phyloP scores from a whole-genome alignment of 2,329 filamentous ascomycete species.

The Claviceps pazoutovae region DNA sequence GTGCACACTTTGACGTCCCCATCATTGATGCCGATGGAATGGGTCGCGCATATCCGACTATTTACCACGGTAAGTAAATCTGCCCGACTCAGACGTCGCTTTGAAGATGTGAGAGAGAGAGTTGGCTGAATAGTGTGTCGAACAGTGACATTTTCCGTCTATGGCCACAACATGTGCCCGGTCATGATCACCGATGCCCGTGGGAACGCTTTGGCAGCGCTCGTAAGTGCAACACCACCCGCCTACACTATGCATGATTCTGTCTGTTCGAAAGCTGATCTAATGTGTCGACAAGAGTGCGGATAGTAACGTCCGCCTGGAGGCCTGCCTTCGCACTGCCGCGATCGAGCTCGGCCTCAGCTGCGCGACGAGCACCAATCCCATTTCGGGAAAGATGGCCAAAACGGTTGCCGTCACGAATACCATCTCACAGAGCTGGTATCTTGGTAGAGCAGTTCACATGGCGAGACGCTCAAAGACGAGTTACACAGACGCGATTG shows the following conservation, averaged over 20 bases:
- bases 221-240: constrained; percentile 9
- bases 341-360: constrained; percentile 25
- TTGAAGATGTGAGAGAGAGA: no score
- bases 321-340: constrained; percentile 21
- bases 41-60: constrained; percentile 25
- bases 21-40: constrained; percentile 24
- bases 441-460: constrained; percentile 19
- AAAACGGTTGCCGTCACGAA: constrained; percentile 9
- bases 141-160: constrained; percentile 23
- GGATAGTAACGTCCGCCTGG: constrained; percentile 21
- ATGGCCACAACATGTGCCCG: constrained; percentile 22
- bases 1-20: constrained; percentile 22
- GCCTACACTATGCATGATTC: not conserved
- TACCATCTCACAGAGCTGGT: constrained; percentile 21
- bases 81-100: no score
- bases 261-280: not conserved
- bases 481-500: constrained; percentile 16
- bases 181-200: constrained; percentile 24
- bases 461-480: constrained; percentile 16
- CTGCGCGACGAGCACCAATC: constrained; percentile 21
- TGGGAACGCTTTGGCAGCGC: constrained; percentile 21
- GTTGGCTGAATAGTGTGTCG: not conserved
- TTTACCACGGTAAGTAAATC: constrained; percentile 17
- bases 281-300: constrained; percentile 13
- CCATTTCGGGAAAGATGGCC: constrained; percentile 13